Conservation (phyloP, 495 filamentous ascomycete species). For the Penicillium paradoxum region DNA sequence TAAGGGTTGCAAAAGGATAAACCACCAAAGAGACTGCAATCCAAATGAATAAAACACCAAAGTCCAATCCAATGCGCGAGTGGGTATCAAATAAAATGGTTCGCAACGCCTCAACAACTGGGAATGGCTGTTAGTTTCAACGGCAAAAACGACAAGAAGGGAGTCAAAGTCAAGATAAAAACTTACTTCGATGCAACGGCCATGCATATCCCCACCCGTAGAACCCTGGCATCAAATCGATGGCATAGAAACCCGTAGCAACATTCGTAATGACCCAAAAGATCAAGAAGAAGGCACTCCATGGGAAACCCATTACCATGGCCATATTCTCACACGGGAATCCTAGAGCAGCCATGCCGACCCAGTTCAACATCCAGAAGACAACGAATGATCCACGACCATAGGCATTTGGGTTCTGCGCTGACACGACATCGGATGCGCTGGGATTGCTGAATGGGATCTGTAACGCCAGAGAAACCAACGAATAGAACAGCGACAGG, state of each 20-base stretch:
- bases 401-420: conserved; percentile 52
- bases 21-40: conserved; percentile 48
- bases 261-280: conserved; percentile 77
- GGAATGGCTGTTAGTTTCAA: conserved; percentile 4
- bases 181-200: conserved; percentile 61
- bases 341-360: conserved; percentile 64
- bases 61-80: conserved; percentile 58
- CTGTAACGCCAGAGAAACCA: conserved; percentile 61
- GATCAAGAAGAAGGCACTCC: conserved; percentile 66
- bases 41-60: conserved; percentile 62
- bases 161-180: not conserved
- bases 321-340: conserved; percentile 69
- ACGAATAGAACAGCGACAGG: conserved; percentile 61
- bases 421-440: conserved; percentile 37
- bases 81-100: conserved; percentile 61
- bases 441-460: conserved; percentile 54
- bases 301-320: conserved; percentile 63
- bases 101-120: conserved; percentile 58
- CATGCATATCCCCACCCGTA: conserved; percentile 68
- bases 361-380: conserved; percentile 72
- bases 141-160: not conserved
- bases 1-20: conserved; percentile 57
- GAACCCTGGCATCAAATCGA: conserved; percentile 55
- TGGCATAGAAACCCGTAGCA: conserved; percentile 56
- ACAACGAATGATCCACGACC: conserved; percentile 57